A percentile compares a stretch with the other conserved stretches of the same genome.
Conservation (phyloP, 345 rosid species). For the Populus deltoides region DNA sequence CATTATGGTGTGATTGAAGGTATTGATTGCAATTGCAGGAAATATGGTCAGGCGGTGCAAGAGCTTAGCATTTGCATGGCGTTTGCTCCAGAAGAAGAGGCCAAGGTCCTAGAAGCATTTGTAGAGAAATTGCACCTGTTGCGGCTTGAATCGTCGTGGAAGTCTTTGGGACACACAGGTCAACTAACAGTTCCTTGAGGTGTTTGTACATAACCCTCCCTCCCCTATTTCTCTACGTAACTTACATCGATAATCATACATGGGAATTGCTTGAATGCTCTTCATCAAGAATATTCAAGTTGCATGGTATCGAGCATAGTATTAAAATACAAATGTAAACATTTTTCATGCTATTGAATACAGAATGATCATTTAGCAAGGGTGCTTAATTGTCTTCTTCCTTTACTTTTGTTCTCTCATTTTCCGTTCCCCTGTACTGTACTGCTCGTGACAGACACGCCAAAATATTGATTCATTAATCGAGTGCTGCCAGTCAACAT, state of each 20-base stretch:
- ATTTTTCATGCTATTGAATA: neutral
- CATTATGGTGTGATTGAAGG: neutral
- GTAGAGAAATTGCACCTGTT: slow-evolving; percentile 78
- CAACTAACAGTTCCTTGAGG: slow-evolving; percentile 53
- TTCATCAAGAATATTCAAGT: neutral
- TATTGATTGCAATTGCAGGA: slow-evolving; percentile 39
- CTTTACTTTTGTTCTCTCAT: neutral
- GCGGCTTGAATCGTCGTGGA: slow-evolving; percentile 69
- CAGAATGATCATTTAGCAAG: neutral
- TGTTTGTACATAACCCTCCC: slow-evolving; percentile 12
- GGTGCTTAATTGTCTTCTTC: neutral
- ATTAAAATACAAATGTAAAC: neutral
- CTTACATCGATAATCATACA: neutral
- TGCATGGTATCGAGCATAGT: neutral
- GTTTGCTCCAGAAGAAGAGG: slow-evolving; percentile 78
- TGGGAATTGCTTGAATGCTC: neutral
- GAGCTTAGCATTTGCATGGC: slow-evolving; percentile 96
- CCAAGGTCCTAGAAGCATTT: slow-evolving; percentile 54
- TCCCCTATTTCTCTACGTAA: neutral
- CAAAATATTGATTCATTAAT: neutral
- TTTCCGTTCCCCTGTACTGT: neutral
- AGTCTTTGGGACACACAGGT: slow-evolving; percentile 53
- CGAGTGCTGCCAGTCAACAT: neutral
- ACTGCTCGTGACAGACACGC: neutral
- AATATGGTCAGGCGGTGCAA: slow-evolving; percentile 74